phyloP scores from a whole-genome alignment of 2,329 filamentous ascomycete genomes.

The Paracamarosporium sp. region DNA sequence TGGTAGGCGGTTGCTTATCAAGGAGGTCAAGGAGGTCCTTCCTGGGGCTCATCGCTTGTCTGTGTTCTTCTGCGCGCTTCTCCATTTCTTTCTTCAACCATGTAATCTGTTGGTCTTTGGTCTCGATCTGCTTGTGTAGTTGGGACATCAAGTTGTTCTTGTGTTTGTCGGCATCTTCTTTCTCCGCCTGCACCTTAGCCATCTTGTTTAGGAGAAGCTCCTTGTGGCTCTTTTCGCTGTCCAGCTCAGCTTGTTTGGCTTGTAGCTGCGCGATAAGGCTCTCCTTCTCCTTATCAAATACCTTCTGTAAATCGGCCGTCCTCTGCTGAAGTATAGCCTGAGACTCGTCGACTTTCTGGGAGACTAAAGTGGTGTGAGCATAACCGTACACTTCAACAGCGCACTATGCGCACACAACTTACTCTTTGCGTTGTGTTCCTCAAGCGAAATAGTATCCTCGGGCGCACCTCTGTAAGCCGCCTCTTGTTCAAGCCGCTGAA shows the following conservation, averaged over 20 bases:
- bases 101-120: neutral
- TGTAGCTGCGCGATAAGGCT: neutral
- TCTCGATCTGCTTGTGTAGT: neutral
- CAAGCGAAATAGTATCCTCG: neutral
- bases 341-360: neutral
- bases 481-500: neutral
- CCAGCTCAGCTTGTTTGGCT: neutral
- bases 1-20: neutral
- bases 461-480: neutral
- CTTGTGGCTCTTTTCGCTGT: neutral
- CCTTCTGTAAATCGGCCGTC: neutral
- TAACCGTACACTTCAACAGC: neutral
- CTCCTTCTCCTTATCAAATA: neutral
- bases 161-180: neutral
- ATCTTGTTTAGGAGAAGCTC: neutral
- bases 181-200: neutral
- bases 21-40: neutral
- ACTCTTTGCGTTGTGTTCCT: neutral
- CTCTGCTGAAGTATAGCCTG: neutral
- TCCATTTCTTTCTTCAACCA: neutral
- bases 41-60: neutral
- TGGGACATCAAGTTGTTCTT: neutral
- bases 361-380: neutral
- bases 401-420: neutral
- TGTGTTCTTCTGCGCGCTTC: neutral